Evolutionary conservation across 768 basidiomycete genomes (phyloP), one percentile per base, ranked within the genome.

Genomic region (Cystofilobasidium bisporidii): DNA sequence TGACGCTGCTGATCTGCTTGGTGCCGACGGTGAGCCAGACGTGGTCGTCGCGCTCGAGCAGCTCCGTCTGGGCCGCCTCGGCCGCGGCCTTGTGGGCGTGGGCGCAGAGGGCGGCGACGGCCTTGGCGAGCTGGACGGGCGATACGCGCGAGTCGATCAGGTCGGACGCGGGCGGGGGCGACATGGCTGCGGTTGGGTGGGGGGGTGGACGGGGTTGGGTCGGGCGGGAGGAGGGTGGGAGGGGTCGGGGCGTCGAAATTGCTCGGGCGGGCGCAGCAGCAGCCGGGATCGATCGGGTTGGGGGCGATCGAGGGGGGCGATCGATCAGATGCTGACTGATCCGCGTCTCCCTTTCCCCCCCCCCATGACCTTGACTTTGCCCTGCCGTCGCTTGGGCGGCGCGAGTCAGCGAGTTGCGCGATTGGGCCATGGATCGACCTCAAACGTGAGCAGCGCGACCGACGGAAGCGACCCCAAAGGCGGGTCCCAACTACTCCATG

Each of bases 11-110:
- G 74, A 92, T 87, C 74, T 81, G 83, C 81, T 94, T 96, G 67
- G 91, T 85, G 5, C 89, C 84, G 63, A 98, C 81, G 71, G 88
- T 86, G 24, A 99, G 82, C 89, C 91, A 97, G 63, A 98, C 81
- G 76, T 85, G 80, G 74, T 91, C 89, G 73, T 93, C 91, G 76
- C 85, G 88, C 56, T 83, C 83, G 63, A 91, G 78, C 10, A 92
- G 83, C 74, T 96, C 86, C 0, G 77, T 84, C 75, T 89, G 85
- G 68, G 86, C 84, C 67, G 82, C 81, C 73, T 88, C 79, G 71
- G 83, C 78, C 71, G 84, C 82, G 72, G 81, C 80, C 74, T 88
- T 86, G 58, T 79, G 73, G 55, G 86, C 84, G 74, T 97, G 84
- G 2, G 81, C 79, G 61, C 88, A 81, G 22, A 99, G 82, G 0